phyloP scores from a whole-genome alignment of 2,329 filamentous ascomycete genomes.

The Colletotrichum chrysophilum region DNA sequence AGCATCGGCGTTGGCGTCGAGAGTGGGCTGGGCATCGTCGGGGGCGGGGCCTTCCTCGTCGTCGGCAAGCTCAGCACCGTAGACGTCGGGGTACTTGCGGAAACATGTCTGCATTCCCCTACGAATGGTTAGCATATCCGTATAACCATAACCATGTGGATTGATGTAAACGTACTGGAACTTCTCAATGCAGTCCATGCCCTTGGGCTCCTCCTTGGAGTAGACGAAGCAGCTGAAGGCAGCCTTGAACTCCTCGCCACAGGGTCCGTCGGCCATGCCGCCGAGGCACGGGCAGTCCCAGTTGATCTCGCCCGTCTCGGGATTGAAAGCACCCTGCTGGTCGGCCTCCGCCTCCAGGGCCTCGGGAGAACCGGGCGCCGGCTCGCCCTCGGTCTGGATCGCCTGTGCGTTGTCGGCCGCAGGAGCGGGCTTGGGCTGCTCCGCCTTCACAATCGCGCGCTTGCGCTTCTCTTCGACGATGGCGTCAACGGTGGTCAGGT shows the following conservation, averaged over 20 bases:
- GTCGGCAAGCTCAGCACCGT: slow-evolving; percentile 85
- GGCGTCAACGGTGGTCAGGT: slow-evolving; percentile 69
- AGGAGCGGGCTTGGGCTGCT: slow-evolving; percentile 27
- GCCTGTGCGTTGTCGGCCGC: slow-evolving; percentile 22
- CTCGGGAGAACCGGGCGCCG: slow-evolving; percentile 44
- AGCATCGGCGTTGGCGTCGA: slow-evolving; percentile 26
- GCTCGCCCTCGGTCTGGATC: slow-evolving; percentile 17
- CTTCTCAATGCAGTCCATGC: slow-evolving; percentile 96
- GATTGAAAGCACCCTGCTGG: slow-evolving; percentile 94
- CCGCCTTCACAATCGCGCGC: slow-evolving; percentile 43
- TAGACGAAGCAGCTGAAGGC: slow-evolving; percentile 99
- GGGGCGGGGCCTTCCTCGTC: slow-evolving; percentile 60
- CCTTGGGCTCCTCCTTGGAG: slow-evolving; percentile 93
- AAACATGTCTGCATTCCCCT: slow-evolving; percentile 99
- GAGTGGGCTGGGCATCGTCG: slow-evolving; percentile 32
- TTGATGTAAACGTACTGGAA: slow-evolving; percentile 75
- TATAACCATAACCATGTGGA: background rate
- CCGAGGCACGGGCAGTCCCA: slow-evolving; percentile 99
- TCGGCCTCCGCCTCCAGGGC: slow-evolving; percentile 79
- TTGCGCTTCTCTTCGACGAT: slow-evolving; percentile 68
- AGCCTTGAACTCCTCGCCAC: slow-evolving; percentile 91
- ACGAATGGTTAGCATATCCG: slow-evolving; percentile 33
- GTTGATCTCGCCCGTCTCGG: slow-evolving; percentile 99
- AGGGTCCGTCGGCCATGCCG: slow-evolving; percentile 95
- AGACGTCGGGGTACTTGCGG: slow-evolving; percentile 88